phyloP scores from a whole-genome alignment of 148 eudicot species.

The Oxyria digyna region DNA sequence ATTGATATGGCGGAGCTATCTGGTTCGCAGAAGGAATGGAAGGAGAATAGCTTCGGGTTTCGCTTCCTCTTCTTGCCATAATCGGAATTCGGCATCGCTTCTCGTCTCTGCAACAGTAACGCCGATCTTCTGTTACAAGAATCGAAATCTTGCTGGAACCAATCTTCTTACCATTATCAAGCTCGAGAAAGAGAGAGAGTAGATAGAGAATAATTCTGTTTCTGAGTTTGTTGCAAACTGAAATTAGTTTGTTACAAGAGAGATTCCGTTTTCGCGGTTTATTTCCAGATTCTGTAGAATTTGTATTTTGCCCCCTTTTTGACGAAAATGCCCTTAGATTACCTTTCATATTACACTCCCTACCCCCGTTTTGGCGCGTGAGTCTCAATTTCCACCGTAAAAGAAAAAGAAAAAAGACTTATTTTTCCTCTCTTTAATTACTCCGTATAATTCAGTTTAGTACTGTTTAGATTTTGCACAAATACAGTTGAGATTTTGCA shows the following conservation, averaged over 20 bases:
- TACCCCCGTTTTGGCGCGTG: neutral
- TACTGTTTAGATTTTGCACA: no score
- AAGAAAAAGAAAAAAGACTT: no score
- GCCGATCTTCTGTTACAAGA: neutral
- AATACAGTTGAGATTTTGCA: no score
- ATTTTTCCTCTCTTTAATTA: no score
- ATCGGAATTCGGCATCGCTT: conserved; percentile 27
- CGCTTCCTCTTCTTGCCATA: conserved; percentile 27
- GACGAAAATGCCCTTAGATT: neutral
- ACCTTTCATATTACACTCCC: neutral
- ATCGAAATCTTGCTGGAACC: conserved; percentile 1
- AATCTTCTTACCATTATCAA: neutral
- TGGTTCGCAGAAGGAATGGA: conserved; percentile 22
- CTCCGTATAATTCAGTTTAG: no score
- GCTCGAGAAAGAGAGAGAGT: neutral
- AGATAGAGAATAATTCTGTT: neutral
- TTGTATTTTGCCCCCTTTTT: neutral
- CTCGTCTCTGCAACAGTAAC: neutral
- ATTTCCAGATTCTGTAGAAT: neutral
- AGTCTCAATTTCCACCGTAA: neutral
- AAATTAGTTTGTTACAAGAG: neutral
- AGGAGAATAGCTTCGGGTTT: conserved; percentile 23
- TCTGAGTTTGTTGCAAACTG: neutral
- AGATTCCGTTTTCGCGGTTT: neutral
- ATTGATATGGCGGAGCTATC: conserved; percentile 13